Evolutionary conservation across 129 eudicot species (phyloP), one percentile per base, ranked within the genome.

Genomic region (Flaveria sonorensis): DNA sequence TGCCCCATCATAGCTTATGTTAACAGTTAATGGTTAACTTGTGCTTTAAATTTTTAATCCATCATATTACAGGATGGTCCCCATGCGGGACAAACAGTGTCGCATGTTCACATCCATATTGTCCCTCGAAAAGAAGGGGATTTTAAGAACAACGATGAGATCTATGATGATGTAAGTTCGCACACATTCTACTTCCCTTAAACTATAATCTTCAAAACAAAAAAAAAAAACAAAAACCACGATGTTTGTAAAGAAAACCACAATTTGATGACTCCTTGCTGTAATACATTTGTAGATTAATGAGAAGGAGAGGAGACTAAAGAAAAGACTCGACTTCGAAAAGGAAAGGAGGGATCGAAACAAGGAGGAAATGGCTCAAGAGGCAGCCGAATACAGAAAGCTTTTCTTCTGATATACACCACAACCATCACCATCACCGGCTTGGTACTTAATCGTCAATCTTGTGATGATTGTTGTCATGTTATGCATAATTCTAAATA

Each of bases 21-120:
- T 26, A 45, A 13, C 43, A 1, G 15, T 16, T 20, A 43, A n/a
- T 16, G 24, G 12, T 42, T 24, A 43, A 50, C 2, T 45, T 0
- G 68, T 14, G 5, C 67, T 12, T 62, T 30, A 15, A 12, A 5
- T 6, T 28, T 30, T 63, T 12, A 14, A 8, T 61, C 42, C 68
- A 14, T 63, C 75, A 46, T 73, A 77, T 52, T 71, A 47, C 84
- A 93, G 98, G 98, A 93, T 86, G 98, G 98, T 2, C 97, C 96
- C 0, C 90, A 91, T 73, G 97, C 98, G 56, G 98, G 97, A 64
- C 98, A 93, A 76, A 86, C 96, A 0, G 98, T 93, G 36, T 90
- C 98, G 47, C 98, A 93, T 83, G 97, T 93, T 73, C 97, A 93
- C 75, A 83, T 93, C 78, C 98, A 93, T 84, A 87, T 93, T 76